Evolutionary conservation across 768 basidiomycete genomes (phyloP).

Genomic region (Leccinum disarticulatum): DNA sequence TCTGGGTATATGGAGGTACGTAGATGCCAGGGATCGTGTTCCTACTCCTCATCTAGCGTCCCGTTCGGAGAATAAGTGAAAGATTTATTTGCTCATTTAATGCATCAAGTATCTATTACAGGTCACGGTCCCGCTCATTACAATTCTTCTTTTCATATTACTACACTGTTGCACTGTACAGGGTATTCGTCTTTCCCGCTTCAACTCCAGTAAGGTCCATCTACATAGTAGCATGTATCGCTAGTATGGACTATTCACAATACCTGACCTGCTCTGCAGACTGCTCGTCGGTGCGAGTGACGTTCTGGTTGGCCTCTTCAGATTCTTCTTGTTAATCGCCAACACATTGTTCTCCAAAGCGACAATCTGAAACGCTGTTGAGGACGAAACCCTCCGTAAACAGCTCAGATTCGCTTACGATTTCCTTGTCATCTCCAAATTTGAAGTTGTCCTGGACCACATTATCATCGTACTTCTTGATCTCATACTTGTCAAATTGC

Average conservation of each 20-base stretch:
- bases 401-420: slow-evolving; percentile 51
- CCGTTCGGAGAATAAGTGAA: slow-evolving; percentile 15
- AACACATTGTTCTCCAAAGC: slow-evolving; percentile 93
- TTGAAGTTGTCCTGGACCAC: slow-evolving; percentile 98
- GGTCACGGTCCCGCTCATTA: neutral
- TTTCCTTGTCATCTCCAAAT: slow-evolving; percentile 96
- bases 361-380: slow-evolving; percentile 65
- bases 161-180: neutral
- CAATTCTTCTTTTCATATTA: slow-evolving; percentile 4
- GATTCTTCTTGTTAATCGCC: slow-evolving; percentile 89
- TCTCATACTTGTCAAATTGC: slow-evolving; percentile 86
- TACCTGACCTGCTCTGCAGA: slow-evolving; percentile 53
- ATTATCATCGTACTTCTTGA: slow-evolving; percentile 92
- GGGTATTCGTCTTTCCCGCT: slow-evolving; percentile 18
- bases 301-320: slow-evolving; percentile 78
- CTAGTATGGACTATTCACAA: slow-evolving; percentile 69
- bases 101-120: slow-evolving; percentile 8
- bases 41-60: neutral
- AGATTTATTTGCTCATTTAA: slow-evolving; percentile 25
- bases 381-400: slow-evolving; percentile 2
- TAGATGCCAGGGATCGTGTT: slow-evolving; percentile 57
- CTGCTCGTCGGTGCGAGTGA: slow-evolving; percentile 55
- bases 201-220: neutral
- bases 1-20: slow-evolving; percentile 71
- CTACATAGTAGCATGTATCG: neutral